Base-by-base conservation (phyloP, 345 rosid species). In the Gossypium stocksii region DNA sequence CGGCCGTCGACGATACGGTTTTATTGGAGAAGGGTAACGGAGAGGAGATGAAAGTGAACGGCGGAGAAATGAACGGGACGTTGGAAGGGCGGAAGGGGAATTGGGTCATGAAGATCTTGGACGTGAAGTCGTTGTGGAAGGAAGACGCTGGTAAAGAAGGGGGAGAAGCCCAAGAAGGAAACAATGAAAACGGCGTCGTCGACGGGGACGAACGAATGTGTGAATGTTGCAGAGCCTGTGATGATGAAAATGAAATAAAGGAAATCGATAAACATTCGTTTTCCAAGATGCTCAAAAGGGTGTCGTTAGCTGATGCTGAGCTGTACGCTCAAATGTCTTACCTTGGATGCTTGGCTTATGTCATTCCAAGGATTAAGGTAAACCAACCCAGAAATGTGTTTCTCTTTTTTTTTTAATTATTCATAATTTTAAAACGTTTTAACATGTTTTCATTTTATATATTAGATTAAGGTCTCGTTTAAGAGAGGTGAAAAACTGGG, bases 31-130 rank as follows among this genome's bases (percentile, higher is more conserved):
- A 68, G 54, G 54, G 17, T 61, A 90, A 88, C 43, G 72, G 61
- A n/a, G 78, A 74, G 14, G 77, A 59, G 41, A 34, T 34, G 23
- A 77, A 15, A 2, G 71, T 9, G 54, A 29, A 62, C 25, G 60
- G 59, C 54, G 78, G 54, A 4, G 78, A 80, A 57, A 43, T 34
- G 61, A 60, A 59, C 64, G 41, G 41, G 38, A 59, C 64, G 83
- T 9, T 75, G 63, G 88, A 78, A 61, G 85, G 79, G 52, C 74
- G 76, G 52, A 82, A 84, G 15, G 89, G 80, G 77, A 94, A 85
- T 75, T 94, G 97, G 97, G 94, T 92, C 15, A 57, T 89, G 83
- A 94, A 88, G 94, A 89, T 92, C 86, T 80, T 95, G 83, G 91
- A 87, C 19, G 89, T 92, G 23, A 82, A 85, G 60, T 87, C 97